Percentiles rank a stretch among this genome's conserved stretches.
These are phyloP conservation scores for Neobulgaria alba DNA, from an alignment of 2,329 filamentous ascomycete genomes.

Conservation along the genomic window DNA sequence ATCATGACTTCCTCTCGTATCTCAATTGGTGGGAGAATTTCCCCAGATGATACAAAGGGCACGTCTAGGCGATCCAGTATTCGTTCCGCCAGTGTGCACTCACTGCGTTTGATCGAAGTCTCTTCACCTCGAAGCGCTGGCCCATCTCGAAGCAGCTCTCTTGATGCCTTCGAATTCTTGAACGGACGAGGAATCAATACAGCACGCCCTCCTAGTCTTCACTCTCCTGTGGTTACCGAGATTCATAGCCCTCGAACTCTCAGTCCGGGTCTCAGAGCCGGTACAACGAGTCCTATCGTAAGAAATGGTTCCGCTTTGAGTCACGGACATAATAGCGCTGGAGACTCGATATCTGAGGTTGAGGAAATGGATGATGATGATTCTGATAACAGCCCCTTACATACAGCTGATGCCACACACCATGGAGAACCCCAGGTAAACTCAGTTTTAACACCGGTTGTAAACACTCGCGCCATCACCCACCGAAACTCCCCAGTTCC, in stretches of 20 bases:
- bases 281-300: constrained; percentile 17
- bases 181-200: constrained; percentile 9
- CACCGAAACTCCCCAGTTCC: no score
- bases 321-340: constrained; percentile 16
- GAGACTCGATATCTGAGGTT: constrained; percentile 24
- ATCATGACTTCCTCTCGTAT: constrained; percentile 30
- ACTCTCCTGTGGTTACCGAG: constrained; percentile 14
- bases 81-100: constrained; percentile 26
- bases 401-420: not conserved
- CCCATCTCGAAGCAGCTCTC: constrained; percentile 16
- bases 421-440: no score
- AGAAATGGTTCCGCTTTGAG: constrained; percentile 20
- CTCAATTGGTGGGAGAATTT: constrained; percentile 23
- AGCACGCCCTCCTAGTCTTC: constrained; percentile 20
- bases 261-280: constrained; percentile 20
- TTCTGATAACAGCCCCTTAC: not conserved
- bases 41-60: constrained; percentile 19
- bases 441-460: no score
- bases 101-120: constrained; percentile 28
- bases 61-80: constrained; percentile 21
- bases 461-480: no score
- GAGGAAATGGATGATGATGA: constrained; percentile 18
- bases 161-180: constrained; percentile 15
- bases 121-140: constrained; percentile 19
- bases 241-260: constrained; percentile 16